phyloP scores from a whole-genome alignment of 352 stramenopile genomes.

The Pythium folliculosum region DNA sequence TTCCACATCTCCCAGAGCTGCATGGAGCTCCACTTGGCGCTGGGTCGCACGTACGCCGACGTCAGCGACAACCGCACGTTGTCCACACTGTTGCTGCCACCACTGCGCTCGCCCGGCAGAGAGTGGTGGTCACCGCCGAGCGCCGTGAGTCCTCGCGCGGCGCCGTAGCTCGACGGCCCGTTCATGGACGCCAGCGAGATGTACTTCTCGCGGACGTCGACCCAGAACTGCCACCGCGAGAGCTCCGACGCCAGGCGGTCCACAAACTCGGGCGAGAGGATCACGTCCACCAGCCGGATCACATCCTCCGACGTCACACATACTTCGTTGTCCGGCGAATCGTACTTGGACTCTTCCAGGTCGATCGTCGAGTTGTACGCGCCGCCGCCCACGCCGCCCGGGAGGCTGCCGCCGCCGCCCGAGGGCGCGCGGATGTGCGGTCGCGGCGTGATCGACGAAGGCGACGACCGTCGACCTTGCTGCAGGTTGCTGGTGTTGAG shows the following conservation, averaged over 20 bases:
- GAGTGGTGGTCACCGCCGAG: constrained; percentile 20
- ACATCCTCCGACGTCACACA: constrained; percentile 74
- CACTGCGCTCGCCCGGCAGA: neutral
- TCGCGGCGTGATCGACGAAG: neutral
- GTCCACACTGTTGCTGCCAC: constrained; percentile 1
- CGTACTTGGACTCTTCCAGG: constrained; percentile 28
- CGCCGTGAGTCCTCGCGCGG: constrained; percentile 19
- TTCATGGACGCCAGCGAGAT: constrained; percentile 46
- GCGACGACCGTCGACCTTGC: constrained; percentile 11
- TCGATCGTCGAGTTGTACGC: constrained; percentile 10
- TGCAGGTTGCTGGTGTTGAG: constrained; percentile 2
- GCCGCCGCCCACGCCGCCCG: neutral
- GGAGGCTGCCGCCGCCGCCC: neutral
- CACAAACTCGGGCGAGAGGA: constrained; percentile 72
- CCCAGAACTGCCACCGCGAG: constrained; percentile 81
- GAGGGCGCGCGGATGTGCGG: neutral
- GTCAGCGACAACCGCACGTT: constrained; percentile 5
- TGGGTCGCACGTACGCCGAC: constrained; percentile 23
- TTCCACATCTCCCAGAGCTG: constrained; percentile 87
- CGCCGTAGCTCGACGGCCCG: constrained; percentile 25
- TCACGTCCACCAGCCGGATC: constrained; percentile 73
- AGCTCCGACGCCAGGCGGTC: constrained; percentile 62
- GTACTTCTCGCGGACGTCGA: constrained; percentile 76
- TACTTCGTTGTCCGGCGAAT: constrained; percentile 54
- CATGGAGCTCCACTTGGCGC: constrained; percentile 70